Base-by-base conservation (phyloP, 2,329 filamentous ascomycete genomes). In the Microdochium trichocladiopsis region DNA sequence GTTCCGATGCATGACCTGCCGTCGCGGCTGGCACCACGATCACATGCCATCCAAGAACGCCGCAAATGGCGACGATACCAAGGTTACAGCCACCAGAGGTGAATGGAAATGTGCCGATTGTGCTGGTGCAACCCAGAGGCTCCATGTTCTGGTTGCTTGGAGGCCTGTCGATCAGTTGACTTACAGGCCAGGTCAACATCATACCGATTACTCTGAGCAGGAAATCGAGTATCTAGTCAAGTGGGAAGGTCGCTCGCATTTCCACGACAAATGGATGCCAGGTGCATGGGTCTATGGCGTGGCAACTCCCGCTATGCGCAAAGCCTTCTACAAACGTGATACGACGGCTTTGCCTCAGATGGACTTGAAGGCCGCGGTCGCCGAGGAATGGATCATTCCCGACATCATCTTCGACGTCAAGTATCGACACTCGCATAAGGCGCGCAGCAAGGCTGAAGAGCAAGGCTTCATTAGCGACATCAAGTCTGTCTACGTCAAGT, bases 171-270 rank as follows among this genome's bases (percentile, higher is more conserved):
- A 87, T 59, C 71, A 79, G 23, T 74, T 82, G 12, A 70, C 69
- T 1, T 85, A 86, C 59, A 67, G 70, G 14, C 63, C 74, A 3
- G 80, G 78, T 2, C 72, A 77, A 50, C 71, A 73, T 1, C 75
- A 77, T 48, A 71, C 82, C 25, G 71, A 80, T 51, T 71, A 89
- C n/a, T 68, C 71, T 11, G 87, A 94, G 62, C 87, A 90, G 51
- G 77, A 88, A n/a, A 92, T 92, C 58, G 90, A 96, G 59, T 99
- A 97, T 62, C 79, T 99, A 2, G 72, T 99, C 60, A 96, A 94
- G 65, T 97, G 92, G 90, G 83, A 87, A 47, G 75, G 77, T 0
- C 77, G 82, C 52, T 96, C 93, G 0, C 95, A 96, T 62, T 87
- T 85, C 56, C 86, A 89, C 57, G 90, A 88, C 51, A 77, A 76